A percentile compares a stretch with the other conserved stretches of the same genome.
phyloP scores from a whole-genome alignment of 1,284 basidiomycete genomes.

The Sporisorium scitamineum region DNA sequence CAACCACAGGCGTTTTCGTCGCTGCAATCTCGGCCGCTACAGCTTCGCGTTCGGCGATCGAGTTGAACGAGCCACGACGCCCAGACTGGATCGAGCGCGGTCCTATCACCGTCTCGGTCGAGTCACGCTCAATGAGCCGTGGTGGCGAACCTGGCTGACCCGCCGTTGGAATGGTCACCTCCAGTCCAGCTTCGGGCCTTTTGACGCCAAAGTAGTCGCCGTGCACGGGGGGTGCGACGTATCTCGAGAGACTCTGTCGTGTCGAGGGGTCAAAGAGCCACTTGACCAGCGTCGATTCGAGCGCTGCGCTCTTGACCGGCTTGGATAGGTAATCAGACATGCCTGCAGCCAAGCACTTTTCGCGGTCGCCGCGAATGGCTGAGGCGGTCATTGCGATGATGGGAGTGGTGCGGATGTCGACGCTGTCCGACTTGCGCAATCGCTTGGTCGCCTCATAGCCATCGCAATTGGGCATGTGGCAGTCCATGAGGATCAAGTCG shows the following conservation, averaged over 20 bases:
- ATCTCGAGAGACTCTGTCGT: slow-evolving; percentile 54
- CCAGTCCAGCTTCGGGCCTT: slow-evolving; percentile 28
- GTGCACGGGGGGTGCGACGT: slow-evolving; percentile 38
- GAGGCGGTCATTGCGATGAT: slow-evolving; percentile 66
- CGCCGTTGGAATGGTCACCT: slow-evolving; percentile 24
- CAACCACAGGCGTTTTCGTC: slow-evolving; percentile 9
- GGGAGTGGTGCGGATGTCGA: slow-evolving; percentile 57
- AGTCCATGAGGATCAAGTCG: slow-evolving; percentile 60
- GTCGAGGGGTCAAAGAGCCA: slow-evolving; percentile 63
- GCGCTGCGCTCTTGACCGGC: slow-evolving; percentile 61
- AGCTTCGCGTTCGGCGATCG: slow-evolving; percentile 40
- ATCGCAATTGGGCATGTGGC: slow-evolving; percentile 64
- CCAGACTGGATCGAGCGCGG: slow-evolving; percentile 47
- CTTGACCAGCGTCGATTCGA: slow-evolving; percentile 59
- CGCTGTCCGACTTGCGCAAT: slow-evolving; percentile 55
- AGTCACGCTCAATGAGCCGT: slow-evolving; percentile 46
- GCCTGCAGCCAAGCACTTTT: slow-evolving; percentile 61
- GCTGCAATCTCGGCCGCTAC: slow-evolving; percentile 36
- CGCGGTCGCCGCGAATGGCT: slow-evolving; percentile 64
- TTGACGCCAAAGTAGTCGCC: slow-evolving; percentile 47
- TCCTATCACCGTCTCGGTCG: slow-evolving; percentile 51
- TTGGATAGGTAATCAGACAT: slow-evolving; percentile 67
- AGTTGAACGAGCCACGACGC: slow-evolving; percentile 49
- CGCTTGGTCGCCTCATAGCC: slow-evolving; percentile 63
- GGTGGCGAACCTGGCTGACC: slow-evolving; percentile 32